phyloP scores from a whole-genome alignment of 257 asterid species.

The Solanum pinnatisectum region DNA sequence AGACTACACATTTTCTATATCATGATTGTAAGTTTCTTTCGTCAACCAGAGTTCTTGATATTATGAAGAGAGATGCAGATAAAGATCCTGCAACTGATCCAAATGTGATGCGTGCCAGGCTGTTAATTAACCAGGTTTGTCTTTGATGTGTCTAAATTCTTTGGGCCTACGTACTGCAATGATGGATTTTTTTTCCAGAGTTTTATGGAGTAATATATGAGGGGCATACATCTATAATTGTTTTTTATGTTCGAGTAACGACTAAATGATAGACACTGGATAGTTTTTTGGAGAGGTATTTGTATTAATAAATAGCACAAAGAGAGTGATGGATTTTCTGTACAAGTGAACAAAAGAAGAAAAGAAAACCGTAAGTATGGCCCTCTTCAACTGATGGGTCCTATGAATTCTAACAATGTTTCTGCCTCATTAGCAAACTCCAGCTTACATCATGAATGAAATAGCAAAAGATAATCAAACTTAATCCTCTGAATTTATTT shows the following conservation, averaged over 20 bases:
- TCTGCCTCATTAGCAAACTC: not conserved
- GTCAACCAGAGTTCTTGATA: conserved; percentile 71
- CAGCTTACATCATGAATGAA: not conserved
- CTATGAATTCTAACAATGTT: not conserved
- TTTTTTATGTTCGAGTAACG: not conserved
- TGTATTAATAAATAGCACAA: not conserved
- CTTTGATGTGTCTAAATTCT: not conserved
- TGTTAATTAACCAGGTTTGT: conserved; percentile 68
- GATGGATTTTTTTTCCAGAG: not conserved
- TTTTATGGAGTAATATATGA: not conserved
- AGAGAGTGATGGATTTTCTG: not conserved
- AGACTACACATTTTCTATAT: not conserved
- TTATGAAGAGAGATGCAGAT: conserved; percentile 75
- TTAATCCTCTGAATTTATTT: not conserved
- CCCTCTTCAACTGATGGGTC: not conserved
- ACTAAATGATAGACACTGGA: too few species aligned
- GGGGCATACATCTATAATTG: not conserved
- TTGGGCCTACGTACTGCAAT: not conserved
- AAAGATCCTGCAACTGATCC: conserved; percentile 67
- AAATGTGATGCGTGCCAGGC: conserved; percentile 55
- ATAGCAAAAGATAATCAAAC: not conserved
- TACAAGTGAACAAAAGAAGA: not conserved
- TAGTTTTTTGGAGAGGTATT: not conserved
- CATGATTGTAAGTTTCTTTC: not conserved
- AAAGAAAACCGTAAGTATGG: not conserved